Base-by-base conservation (phyloP, 176 grass and related monocot genomes). In the Coix lacrymajobi region DNA sequence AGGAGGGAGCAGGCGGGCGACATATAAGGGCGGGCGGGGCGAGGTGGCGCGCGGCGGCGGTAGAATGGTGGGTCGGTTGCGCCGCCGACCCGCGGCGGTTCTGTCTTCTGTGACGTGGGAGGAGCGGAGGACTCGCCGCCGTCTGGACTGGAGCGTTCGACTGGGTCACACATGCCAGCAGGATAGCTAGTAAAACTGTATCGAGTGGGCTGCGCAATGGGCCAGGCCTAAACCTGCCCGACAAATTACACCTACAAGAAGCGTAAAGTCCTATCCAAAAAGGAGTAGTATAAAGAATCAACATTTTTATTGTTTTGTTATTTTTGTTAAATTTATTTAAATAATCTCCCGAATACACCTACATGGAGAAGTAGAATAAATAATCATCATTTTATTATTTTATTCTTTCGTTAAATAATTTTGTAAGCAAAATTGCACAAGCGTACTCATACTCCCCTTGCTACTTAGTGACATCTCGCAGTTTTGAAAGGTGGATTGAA, bases 1-100 rank as follows among this genome's bases (percentile, higher is more conserved):
- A 73, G 32, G 58, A 66, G 9, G 73, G 70, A 71, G 69, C 46
- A 69, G 33, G 82, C 73, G 78, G 31, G 38, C 60, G 62, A 70
- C 82, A 85, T 85, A 65, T 22, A 85, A 82, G 16, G 15, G 46
- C 19, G 44, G 20, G 16, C 34, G 34, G 0, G 62, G 57, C 38
- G 33, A 62, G 81, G 56, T 24, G 16, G 40, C 20, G 58, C 73
- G 71, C 20, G 26, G 80, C 3, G 33, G 58, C 28, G 69, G 40
- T 4, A 61, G 75, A 26, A 31, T 15, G 3, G 41, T 3, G 9
- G 4, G 69, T 1, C 3, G 25, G 14, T 31, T 10, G 26, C 60
- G 76, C 61, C 61, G 77, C 17, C 40, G 61, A 79, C 8, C 16
- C 25, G 37, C 58, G 57, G 75, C 76, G 26, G 57, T 46, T 62